phyloP scores from a whole-genome alignment of 1,284 basidiomycete species.

The Chondrostereum purpureum region DNA sequence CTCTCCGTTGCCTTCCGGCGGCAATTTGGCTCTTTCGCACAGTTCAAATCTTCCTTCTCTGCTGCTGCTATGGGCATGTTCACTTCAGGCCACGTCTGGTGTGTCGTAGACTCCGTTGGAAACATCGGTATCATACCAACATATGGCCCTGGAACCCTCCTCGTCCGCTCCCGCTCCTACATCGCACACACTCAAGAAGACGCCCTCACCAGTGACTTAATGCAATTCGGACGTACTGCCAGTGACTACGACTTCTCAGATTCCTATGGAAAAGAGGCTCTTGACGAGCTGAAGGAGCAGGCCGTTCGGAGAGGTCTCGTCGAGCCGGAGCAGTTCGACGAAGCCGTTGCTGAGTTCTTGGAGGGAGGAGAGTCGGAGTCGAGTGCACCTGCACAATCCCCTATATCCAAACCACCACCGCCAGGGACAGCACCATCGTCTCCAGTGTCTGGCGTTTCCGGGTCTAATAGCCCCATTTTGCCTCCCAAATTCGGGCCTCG shows the following conservation, averaged over 20 bases:
- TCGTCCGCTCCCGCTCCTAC: constrained; percentile 59
- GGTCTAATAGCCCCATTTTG: constrained; percentile 16
- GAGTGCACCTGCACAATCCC: constrained; percentile 17
- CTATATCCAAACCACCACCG: constrained; percentile 19
- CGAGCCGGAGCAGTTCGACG: background rate
- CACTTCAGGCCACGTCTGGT: constrained; percentile 85
- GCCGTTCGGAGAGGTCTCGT: background rate
- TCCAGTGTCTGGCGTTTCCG: constrained; percentile 28
- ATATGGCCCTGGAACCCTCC: constrained; percentile 85
- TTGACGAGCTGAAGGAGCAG: constrained; percentile 7
- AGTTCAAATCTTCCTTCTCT: constrained; percentile 73
- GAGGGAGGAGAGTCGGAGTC: constrained; percentile 12
- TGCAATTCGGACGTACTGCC: constrained; percentile 5
- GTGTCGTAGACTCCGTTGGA: constrained; percentile 65
- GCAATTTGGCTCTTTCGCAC: constrained; percentile 58
- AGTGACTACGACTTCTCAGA: constrained; percentile 7
- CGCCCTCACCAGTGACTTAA: constrained; percentile 7
- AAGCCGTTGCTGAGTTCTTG: background rate
- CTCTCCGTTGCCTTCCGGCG: constrained; percentile 38
- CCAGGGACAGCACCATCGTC: constrained; percentile 21
- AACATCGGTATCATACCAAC: constrained; percentile 75
- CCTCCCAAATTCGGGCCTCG: constrained; percentile 22
- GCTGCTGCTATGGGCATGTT: constrained; percentile 75
- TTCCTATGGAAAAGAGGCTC: background rate
- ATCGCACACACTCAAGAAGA: constrained; percentile 27